phyloP scores from a whole-genome alignment of 306 rosid genomes.

The Vigna hirtella region DNA sequence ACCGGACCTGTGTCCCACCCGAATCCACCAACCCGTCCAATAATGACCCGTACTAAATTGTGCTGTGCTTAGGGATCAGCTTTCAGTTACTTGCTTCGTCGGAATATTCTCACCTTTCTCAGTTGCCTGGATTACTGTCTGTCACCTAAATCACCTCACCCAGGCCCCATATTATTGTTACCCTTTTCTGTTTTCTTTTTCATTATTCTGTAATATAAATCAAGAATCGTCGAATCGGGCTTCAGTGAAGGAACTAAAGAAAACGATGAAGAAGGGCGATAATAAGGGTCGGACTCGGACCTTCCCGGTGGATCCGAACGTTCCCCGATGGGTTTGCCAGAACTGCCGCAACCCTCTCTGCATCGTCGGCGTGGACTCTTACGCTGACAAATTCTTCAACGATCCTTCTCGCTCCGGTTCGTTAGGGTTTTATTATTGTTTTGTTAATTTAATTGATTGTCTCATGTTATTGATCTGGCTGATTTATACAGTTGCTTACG shows the following conservation, averaged over 20 bases:
- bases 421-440: conserved; percentile 31
- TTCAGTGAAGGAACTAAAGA: background rate
- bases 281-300: conserved; percentile 64
- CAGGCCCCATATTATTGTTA: background rate
- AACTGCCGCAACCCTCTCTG: conserved; percentile 84
- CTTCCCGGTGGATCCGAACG: conserved; percentile 79
- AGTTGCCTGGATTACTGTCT: background rate
- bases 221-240: background rate
- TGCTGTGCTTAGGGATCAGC: too few species aligned
- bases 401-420: conserved; percentile 88
- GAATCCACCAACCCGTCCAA: too few species aligned
- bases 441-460: conserved; percentile 4
- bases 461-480: conserved; percentile 13
- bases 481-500: background rate
- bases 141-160: background rate
- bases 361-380: conserved; percentile 87
- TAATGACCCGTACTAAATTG: too few species aligned
- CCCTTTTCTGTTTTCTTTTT: background rate
- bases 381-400: conserved; percentile 80
- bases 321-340: conserved; percentile 92
- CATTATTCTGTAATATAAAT: too few species aligned
- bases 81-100: background rate
- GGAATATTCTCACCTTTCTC: background rate
- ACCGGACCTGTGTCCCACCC: too few species aligned
- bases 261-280: conserved; percentile 45